A percentile compares a stretch with the other conserved stretches of the same genome.
Evolutionary conservation across 2,329 filamentous ascomycete species (phyloP).

Genomic region (Zelopaecilomyces penicillatus): DNA sequence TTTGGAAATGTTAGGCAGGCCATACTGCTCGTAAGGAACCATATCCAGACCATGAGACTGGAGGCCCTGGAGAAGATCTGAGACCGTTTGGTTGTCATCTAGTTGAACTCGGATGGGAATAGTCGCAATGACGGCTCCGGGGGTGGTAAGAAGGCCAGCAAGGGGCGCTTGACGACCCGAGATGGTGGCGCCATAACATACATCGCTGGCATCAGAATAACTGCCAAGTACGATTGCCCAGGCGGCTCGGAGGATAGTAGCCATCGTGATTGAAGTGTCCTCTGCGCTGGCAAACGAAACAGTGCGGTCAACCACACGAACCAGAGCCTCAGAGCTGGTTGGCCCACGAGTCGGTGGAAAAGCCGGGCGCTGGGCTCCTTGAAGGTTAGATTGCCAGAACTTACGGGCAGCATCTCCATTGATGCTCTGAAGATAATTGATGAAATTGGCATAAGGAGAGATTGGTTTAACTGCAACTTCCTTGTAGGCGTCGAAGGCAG

Average conservation of each 20-base stretch:
- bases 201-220: background rate
- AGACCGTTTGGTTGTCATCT: slow-evolving; percentile 3
- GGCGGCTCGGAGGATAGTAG: slow-evolving; percentile 3
- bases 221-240: slow-evolving; percentile 5
- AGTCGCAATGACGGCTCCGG: slow-evolving; percentile 12
- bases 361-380: slow-evolving; percentile 2
- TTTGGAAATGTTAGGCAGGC: slow-evolving; percentile 14
- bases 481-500: background rate
- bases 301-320: background rate
- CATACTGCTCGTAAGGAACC: slow-evolving; percentile 16
- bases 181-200: slow-evolving; percentile 5
- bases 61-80: slow-evolving; percentile 8
- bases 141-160: slow-evolving; percentile 7
- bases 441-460: slow-evolving; percentile 5
- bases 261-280: slow-evolving; percentile 1
- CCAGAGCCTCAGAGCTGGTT: background rate
- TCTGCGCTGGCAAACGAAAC: background rate
- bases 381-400: slow-evolving; percentile 6
- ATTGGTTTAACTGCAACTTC: background rate
- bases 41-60: slow-evolving; percentile 12
- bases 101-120: slow-evolving; percentile 11
- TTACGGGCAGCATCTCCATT: slow-evolving; percentile 1
- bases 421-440: slow-evolving; percentile 4
- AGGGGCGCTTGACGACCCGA: slow-evolving; percentile 11
- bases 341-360: background rate